Evolutionary conservation across 257 asterid species (phyloP), one percentile per base, ranked within the genome.

Genomic region (Oldenlandia corymbosa): DNA sequence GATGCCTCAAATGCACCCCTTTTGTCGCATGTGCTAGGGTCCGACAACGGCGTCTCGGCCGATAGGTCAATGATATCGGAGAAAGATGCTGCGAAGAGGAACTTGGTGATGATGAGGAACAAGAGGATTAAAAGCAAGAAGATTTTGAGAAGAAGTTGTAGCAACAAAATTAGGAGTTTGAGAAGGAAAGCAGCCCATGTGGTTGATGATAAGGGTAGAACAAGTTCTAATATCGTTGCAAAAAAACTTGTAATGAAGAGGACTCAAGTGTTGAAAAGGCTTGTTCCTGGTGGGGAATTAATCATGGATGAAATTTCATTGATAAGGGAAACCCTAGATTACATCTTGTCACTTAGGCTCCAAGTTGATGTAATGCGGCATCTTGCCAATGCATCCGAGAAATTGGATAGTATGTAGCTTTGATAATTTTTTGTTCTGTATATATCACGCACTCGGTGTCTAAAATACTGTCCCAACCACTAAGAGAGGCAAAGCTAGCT

Each of bases 251-350:
- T 82, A 75, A 78, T 72, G 73, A 85, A 66, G 55, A 83, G 84
- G 65, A 85, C 90, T 20, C 62, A 84, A 26, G 78, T 81, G 81
- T 94, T 91, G 53, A 83, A 83, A 73, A 77, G 78, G 34, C 91
- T 91, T 65, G 85, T 91, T 5, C 97, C 97, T 11, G 96, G 97
- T 0, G 96, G 96, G 41, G 71, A 81, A 69, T 62, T 39, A n/a
- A n/a, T n/a, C 27, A 78, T 91, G 89, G 91, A 88, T 77, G 86
- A 72, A 10, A 37, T 76, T 27, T 72, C 68, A 14, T 70, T 91
- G 78, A 84, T 91, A 17, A 83, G 71, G 50, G 97, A 91, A 86
- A 88, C 97, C 85, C 89, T 91, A 86, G 97, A 91, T 81, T 91
- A 91, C 28, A 78, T 88, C 4, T 62, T 79, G 43, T 84, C 94